Conservation (phyloP, 495 filamentous ascomycete species). For the Hypoxylon fragiforme region DNA sequence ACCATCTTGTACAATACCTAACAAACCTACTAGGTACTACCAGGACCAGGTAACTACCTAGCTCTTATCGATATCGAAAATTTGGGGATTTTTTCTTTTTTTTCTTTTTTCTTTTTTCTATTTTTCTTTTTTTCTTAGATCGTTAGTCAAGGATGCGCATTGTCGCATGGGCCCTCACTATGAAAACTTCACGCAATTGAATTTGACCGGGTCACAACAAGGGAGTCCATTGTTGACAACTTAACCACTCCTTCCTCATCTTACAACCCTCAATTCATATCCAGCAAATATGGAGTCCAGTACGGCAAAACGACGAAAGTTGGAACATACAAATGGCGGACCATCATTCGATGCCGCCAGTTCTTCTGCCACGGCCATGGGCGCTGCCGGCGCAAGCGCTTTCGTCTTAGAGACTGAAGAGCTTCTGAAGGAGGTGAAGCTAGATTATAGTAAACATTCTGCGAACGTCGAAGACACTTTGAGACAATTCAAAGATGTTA, state of each 20-base stretch:
- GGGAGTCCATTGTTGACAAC: background rate
- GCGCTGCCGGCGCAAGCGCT: conserved; percentile 55
- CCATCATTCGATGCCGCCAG: conserved; percentile 37
- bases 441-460: conserved; percentile 69
- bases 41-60: no score
- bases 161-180: background rate
- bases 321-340: conserved; percentile 40
- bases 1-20: no score
- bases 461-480: conserved; percentile 68
- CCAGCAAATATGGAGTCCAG: conserved; percentile 43
- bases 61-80: conserved; percentile 26
- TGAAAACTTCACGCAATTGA: background rate
- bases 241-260: no score
- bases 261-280: background rate
- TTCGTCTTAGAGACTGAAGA: conserved; percentile 91
- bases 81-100: conserved; percentile 10
- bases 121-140: no score
- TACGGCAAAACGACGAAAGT: conserved; percentile 55
- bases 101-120: background rate
- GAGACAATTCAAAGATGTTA: conserved; percentile 70
- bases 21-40: no score
- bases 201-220: background rate
- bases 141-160: no score
- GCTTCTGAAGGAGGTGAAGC: conserved; percentile 67
- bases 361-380: conserved; percentile 32